Evolutionary conservation across 2,329 filamentous ascomycete species (phyloP).

Genomic region (Fusarium lyarnte): DNA sequence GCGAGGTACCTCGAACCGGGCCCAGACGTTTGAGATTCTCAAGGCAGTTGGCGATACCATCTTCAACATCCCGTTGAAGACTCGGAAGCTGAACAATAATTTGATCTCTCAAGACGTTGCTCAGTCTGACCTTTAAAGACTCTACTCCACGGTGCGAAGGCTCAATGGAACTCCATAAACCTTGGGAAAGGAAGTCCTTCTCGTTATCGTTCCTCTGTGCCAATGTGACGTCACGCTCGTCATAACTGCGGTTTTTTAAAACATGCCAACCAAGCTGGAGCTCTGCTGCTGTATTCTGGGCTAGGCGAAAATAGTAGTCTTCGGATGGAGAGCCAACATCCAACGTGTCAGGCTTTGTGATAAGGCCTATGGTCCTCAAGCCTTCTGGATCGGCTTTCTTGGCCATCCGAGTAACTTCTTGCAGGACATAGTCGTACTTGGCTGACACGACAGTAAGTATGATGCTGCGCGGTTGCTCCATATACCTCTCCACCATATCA

Average conservation of each 20-base stretch:
- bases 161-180: slow-evolving; percentile 51
- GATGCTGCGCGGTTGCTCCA: slow-evolving; percentile 65
- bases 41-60: slow-evolving; percentile 55
- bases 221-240: slow-evolving; percentile 39
- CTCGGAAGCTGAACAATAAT: slow-evolving; percentile 58
- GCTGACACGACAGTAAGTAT: slow-evolving; percentile 69
- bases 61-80: not conserved
- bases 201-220: slow-evolving; percentile 53
- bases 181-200: slow-evolving; percentile 54
- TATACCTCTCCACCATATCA: slow-evolving; percentile 64
- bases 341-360: slow-evolving; percentile 65
- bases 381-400: slow-evolving; percentile 39
- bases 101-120: slow-evolving; percentile 59
- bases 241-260: slow-evolving; percentile 46
- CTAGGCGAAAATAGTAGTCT: slow-evolving; percentile 56
- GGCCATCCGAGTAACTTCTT: slow-evolving; percentile 63
- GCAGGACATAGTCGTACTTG: slow-evolving; percentile 66
- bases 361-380: slow-evolving; percentile 63
- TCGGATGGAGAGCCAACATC: slow-evolving; percentile 43
- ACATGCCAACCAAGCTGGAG: slow-evolving; percentile 65
- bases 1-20: slow-evolving; percentile 53
- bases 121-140: slow-evolving; percentile 59
- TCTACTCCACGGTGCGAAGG: slow-evolving; percentile 57
- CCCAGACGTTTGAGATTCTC: slow-evolving; percentile 59
- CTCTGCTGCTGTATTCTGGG: slow-evolving; percentile 56